A percentile compares a stretch with the other conserved stretches of the same genome.
phyloP scores from a whole-genome alignment of 208 protist species.

The Porcisia deanei region DNA sequence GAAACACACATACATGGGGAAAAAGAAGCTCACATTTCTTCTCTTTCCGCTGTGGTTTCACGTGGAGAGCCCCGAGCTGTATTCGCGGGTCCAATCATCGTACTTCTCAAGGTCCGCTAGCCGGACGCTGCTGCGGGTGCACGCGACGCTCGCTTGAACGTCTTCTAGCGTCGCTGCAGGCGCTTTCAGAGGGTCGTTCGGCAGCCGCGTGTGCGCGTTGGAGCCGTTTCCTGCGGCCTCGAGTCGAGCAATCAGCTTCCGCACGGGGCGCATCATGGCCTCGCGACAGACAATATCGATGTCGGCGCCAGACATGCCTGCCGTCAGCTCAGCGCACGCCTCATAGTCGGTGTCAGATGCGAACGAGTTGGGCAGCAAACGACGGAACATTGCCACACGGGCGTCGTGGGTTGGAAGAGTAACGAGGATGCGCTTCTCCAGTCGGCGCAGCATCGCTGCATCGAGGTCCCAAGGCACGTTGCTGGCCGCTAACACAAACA shows the following conservation, averaged over 20 bases:
- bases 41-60: conserved; percentile 18
- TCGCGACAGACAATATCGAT: conserved; percentile 92
- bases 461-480: conserved; percentile 95
- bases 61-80: conserved; percentile 80
- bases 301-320: conserved; percentile 91
- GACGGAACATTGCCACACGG: conserved; percentile 69
- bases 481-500: conserved; percentile 93
- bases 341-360: conserved; percentile 48
- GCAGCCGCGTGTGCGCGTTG: conserved; percentile 26
- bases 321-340: conserved; percentile 57
- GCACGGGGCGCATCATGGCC: conserved; percentile 91
- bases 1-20: not conserved
- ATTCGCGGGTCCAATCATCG: conserved; percentile 67
- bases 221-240: conserved; percentile 36
- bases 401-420: conserved; percentile 75
- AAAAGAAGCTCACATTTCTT: not conserved
- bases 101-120: conserved; percentile 66
- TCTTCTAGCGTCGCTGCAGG: conserved; percentile 73
- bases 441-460: conserved; percentile 89
- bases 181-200: conserved; percentile 33
- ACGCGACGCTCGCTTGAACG: conserved; percentile 74
- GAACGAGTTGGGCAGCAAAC: conserved; percentile 44
- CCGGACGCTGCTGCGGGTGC: conserved; percentile 78
- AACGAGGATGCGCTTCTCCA: conserved; percentile 93
- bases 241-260: conserved; percentile 83